These are phyloP conservation scores for Neopestalotiopsis rosae DNA, from an alignment of 2,329 filamentous ascomycete genomes.

Conservation along the genomic window DNA sequence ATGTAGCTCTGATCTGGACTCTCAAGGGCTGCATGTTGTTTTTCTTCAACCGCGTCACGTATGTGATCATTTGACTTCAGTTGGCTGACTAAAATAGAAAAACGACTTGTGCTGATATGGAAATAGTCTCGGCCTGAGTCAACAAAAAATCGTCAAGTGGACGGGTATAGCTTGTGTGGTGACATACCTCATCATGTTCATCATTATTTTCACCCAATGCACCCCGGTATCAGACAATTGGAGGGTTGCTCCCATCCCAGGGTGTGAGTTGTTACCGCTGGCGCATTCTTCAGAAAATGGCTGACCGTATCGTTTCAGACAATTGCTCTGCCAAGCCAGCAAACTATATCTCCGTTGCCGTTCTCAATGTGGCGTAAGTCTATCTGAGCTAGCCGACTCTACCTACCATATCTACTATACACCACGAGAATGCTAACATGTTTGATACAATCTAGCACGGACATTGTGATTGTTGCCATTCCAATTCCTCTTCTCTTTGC, in stretches of 20 bases:
- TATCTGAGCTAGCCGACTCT: background rate
- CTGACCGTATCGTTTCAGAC: background rate
- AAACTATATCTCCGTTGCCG: constrained; percentile 3
- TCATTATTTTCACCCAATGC: constrained; percentile 1
- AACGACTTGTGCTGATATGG: background rate
- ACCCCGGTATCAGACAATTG: constrained; percentile 5
- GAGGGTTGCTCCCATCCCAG: background rate
- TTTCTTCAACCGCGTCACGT: constrained; percentile 49
- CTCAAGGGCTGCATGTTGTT: constrained; percentile 50
- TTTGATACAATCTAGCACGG: constrained; percentile 36
- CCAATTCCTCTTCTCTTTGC: constrained; percentile 46
- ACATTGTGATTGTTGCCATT: constrained; percentile 43
- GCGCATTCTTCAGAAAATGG: background rate
- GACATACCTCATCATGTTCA: background rate
- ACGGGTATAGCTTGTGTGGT: background rate
- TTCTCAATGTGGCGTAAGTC: constrained; percentile 5
- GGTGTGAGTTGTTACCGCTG: background rate
- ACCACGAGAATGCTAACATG: background rate
- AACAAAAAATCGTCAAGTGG: background rate
- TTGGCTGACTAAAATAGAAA: background rate
- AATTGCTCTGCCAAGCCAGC: constrained; percentile 1
- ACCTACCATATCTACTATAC: background rate
- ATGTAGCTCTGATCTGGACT: constrained; percentile 47
- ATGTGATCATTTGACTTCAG: constrained; percentile 22
- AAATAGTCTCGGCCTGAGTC: background rate